phyloP scores from a whole-genome alignment of 208 protist genomes.

The Trypanosoma cruzi region DNA sequence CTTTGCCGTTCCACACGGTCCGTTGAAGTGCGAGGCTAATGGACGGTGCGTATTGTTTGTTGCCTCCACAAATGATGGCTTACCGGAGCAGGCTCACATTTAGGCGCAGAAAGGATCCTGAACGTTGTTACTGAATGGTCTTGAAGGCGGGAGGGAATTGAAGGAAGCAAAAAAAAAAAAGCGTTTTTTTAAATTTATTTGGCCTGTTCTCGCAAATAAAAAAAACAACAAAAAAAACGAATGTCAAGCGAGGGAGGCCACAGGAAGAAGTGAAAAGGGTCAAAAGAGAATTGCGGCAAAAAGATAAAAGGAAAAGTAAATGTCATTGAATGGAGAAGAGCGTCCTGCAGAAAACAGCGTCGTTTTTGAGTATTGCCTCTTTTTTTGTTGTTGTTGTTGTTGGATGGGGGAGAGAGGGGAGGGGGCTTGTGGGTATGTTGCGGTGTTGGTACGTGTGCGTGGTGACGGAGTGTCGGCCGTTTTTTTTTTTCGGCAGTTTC shows the following conservation, averaged over 20 bases:
- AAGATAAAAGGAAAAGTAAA: not conserved
- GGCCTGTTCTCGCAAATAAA: not conserved
- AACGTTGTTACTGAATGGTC: not conserved
- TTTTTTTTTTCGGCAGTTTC: not conserved
- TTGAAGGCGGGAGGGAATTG: not conserved
- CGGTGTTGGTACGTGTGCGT: too few relatives aligned
- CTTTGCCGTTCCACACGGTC: constrained; percentile 82
- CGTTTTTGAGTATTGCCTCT: not conserved
- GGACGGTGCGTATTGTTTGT: constrained; percentile 78
- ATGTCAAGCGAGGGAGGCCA: too few relatives aligned
- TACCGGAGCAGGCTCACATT: constrained; percentile 25
- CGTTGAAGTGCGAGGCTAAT: constrained; percentile 54
- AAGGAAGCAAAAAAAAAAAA: not conserved
- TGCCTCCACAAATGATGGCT: constrained; percentile 65
- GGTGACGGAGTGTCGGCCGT: not conserved
- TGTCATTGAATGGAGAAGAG: not conserved
- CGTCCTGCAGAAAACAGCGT: not conserved
- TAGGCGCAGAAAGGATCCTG: not conserved
- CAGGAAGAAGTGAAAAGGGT: too few relatives aligned
- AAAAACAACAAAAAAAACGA: not conserved
- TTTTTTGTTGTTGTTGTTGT: not conserved
- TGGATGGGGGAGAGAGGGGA: too few relatives aligned
- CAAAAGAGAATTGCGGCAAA: too few relatives aligned
- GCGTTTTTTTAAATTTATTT: not conserved
- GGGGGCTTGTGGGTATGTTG: too few relatives aligned